These are phyloP conservation scores for Colletotrichum eremochloae DNA, from an alignment of 2,329 filamentous ascomycete species.

Conservation along the genomic window DNA sequence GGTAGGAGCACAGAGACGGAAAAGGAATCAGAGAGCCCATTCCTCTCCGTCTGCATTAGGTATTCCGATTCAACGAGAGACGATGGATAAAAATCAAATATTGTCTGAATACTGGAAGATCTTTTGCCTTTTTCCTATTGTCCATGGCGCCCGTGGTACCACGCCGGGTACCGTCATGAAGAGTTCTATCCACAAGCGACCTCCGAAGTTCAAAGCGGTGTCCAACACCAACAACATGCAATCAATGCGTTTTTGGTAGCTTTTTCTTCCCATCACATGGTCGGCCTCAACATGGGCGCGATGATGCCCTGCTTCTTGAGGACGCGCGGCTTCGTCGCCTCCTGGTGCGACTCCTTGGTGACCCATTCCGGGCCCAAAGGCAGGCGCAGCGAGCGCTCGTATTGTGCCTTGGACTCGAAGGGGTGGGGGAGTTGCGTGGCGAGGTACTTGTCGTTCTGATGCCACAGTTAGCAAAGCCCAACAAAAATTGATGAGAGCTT, in stretches of 20 bases:
- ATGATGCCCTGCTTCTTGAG: conserved; percentile 93
- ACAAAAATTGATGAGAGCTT: conserved; percentile 17
- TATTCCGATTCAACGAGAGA: conserved; percentile 5
- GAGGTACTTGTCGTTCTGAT: conserved; percentile 85
- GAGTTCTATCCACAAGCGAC: conserved; percentile 5
- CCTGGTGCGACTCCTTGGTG: conserved; percentile 96
- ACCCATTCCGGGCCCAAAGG: conserved; percentile 95
- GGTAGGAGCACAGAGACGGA: conserved; percentile 21
- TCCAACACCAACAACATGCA: conserved; percentile 1
- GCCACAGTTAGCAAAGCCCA: background rate
- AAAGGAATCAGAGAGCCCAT: conserved; percentile 24
- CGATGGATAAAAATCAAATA: background rate
- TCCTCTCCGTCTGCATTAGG: conserved; percentile 11
- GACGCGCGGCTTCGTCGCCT: conserved; percentile 87
- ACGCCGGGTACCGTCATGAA: conserved; percentile 6
- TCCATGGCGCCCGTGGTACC: background rate
- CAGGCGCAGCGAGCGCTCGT: conserved; percentile 87
- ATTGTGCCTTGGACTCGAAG: conserved; percentile 90
- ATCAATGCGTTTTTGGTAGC: background rate
- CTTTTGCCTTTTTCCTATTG: background rate
- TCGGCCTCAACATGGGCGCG: conserved; percentile 86
- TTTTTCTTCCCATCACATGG: conserved; percentile 47
- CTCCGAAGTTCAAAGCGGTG: background rate
- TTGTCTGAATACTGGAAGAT: background rate
- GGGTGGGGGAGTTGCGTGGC: conserved; percentile 86